Base-by-base conservation (phyloP, 1,284 basidiomycete species). In the Boletus smithii region DNA sequence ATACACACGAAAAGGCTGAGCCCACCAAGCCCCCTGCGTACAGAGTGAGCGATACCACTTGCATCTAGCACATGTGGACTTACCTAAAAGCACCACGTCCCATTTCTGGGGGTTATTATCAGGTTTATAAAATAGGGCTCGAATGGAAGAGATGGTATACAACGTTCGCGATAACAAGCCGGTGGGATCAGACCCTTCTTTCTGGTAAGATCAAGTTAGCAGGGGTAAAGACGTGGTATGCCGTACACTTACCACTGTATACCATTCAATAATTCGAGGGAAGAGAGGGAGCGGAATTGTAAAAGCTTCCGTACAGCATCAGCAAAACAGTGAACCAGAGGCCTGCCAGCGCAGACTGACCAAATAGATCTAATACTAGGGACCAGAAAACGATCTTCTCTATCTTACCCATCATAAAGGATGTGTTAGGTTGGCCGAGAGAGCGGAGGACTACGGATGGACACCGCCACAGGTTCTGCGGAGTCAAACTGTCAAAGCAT, bases 271-370 rank as follows among this genome's bases (percentile, higher is more conserved):
- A 43, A 91, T 74, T 34, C 91, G 81, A 37, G 91, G 92, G 68
- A 95, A 95, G 32, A 95, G 79, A 27, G 91, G 91, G 26, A 95
- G 74, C n/a, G 91, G 91, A 36, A 95, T 90, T n/a, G 92, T 95
- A 67, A 94, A 95, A 11, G 91, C 91, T 84, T 59, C 30, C 43
- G 36, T 18, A 44, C 43, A 45, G 4, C 40, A 46, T 59, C 50
- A 63, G 49, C 47, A 5, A 38, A 30, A 13, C 14, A 16, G 26
- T 24, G 20, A 36, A 26, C 23, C 1, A 14, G 13, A 9, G 18
- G 16, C 8, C 23, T 30, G 32, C 8, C 29, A 38, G 23, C 7
- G 14, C 8, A 10, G 9, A 64, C 77, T 51, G 54, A 81, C 83
- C 83, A 50, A 95, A 87, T 16, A 95, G 80, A 67, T 95, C 91